Base-by-base conservation (phyloP, 495 filamentous ascomycete species). In the Talaromyces wortmannii region DNA sequence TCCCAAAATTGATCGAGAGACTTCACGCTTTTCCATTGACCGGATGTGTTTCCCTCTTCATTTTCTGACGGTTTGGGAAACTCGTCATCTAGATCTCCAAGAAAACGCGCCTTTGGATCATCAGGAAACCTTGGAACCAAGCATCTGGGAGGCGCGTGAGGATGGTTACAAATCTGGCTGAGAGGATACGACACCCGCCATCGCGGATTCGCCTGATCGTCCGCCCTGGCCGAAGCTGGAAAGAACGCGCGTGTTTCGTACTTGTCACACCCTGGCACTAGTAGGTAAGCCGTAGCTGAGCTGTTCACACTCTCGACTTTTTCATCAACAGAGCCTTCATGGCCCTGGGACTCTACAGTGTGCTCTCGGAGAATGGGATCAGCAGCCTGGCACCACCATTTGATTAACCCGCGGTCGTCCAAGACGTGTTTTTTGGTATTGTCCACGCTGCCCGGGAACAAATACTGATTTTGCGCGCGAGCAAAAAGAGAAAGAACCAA, bases 1-100 rank as follows among this genome's bases (percentile, higher is more conserved):
- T 99, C 94, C 94, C 94, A 99, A 68, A 99, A 99, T 59, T 92
- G 85, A 31, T 92, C 90, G 31, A 97, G 67, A 0, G 85, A 87
- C 59, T 74, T 83, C 15, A 96, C 85, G 59, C 85, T 91, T 60
- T 81, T 86, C 94, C 94, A 99, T 50, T 81, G 73, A 0, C 87
- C 90, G 45, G 65, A 61, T n/a, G 60, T 53, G 7, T 61, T 56
- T 16, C 65, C 58, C 5, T 70, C 63, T 1, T 42, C 50, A 13
- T 17, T 31, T 32, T 46, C 59, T 12, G 64, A 62, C 7, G 61
- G 52, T 10, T 76, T 79, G 0, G 83, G 74, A 16, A 88, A 74
- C 59, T 92, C 87, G 54, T 90, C 88, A 64, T 97, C 91, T 17
- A 99, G 74, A 62, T 96, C 91, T 50, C 90, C 79, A 40, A 96